Percentiles rank a stretch among this genome's conserved stretches.
phyloP scores from a whole-genome alignment of 257 asterid species.

The Asclepias syriaca region DNA sequence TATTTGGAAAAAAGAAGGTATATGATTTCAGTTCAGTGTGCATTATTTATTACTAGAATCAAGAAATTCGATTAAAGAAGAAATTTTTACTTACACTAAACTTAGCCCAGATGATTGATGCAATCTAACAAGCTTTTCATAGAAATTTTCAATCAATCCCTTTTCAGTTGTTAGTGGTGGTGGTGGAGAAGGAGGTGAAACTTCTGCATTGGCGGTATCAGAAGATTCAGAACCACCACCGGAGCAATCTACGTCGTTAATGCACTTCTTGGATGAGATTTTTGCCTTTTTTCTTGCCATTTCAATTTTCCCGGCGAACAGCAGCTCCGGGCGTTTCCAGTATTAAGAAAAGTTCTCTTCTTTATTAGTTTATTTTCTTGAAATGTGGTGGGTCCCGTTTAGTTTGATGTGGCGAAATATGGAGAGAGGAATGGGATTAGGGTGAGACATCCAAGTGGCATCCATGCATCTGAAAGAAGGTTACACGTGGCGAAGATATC shows the following conservation, averaged over 20 bases:
- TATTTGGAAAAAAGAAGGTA: too few relatives aligned
- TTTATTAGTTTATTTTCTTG: not conserved
- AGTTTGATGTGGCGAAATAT: not conserved
- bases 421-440: not conserved
- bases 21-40: not conserved
- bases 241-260: conserved; percentile 1
- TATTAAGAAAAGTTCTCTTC: not conserved
- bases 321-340: not conserved
- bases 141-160: conserved; percentile 35
- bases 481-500: conserved; percentile 10
- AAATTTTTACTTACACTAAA: conserved; percentile 36
- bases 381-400: not conserved
- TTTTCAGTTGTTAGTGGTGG: conserved; percentile 2
- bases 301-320: not conserved
- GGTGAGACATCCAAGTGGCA: conserved; percentile 20
- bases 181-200: not conserved
- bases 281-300: conserved; percentile 15
- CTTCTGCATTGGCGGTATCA: not conserved
- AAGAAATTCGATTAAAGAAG: not conserved
- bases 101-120: conserved; percentile 70
- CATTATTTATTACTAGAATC: not conserved
- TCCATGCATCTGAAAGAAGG: conserved; percentile 25
- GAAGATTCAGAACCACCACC: not conserved
- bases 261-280: conserved; percentile 12
- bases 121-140: conserved; percentile 45